A percentile compares a stretch with the other conserved stretches of the same genome.
Evolutionary conservation across 352 stramenopile species (phyloP).

Genomic region (Globisporangium irregulare): DNA sequence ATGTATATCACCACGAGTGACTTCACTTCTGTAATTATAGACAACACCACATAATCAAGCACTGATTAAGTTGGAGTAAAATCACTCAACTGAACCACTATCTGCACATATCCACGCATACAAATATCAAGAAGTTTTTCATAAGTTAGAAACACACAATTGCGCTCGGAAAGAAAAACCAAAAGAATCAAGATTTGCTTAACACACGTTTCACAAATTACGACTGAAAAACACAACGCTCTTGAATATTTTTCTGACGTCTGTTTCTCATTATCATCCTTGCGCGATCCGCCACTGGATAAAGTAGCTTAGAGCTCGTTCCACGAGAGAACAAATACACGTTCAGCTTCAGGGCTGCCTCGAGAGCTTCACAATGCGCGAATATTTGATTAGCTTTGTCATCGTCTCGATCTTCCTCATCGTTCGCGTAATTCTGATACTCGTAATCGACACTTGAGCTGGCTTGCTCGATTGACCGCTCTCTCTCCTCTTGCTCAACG

Average conservation of each 20-base stretch:
- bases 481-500: not conserved
- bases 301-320: not conserved
- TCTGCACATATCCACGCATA: too few species aligned
- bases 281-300: not conserved
- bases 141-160: too few species aligned
- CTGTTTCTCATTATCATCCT: not conserved
- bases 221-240: not conserved
- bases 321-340: not conserved
- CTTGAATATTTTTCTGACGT: not conserved
- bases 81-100: too few species aligned
- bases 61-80: too few species aligned
- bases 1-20: too few species aligned
- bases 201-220: too few species aligned
- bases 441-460: not conserved
- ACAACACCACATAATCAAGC: too few species aligned
- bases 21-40: too few species aligned
- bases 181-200: too few species aligned
- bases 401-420: not conserved
- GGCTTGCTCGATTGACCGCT: not conserved
- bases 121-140: too few species aligned
- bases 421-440: not conserved
- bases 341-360: not conserved
- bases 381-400: not conserved
- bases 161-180: too few species aligned
- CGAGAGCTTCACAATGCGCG: not conserved